Base-by-base conservation (phyloP, 257 asterid genomes). In the Solanum habrochaites region DNA sequence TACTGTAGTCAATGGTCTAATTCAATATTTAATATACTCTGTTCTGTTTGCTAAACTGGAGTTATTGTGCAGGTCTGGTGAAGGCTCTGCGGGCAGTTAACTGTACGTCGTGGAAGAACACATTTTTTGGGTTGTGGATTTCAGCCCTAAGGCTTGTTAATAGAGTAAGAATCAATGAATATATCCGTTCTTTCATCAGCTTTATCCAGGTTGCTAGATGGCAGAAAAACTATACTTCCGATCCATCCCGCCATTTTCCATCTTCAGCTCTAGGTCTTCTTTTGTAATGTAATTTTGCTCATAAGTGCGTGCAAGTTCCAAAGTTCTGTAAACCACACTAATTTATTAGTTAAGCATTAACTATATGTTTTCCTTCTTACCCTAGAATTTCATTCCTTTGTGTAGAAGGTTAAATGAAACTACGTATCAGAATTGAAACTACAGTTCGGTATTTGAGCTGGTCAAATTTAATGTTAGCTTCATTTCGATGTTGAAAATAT, bases 61-160 rank as follows among this genome's bases (percentile, higher is more conserved):
- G 87, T 71, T 60, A 84, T 83, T 52, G 89, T 88, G 77, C 96
- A 97, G 99, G 96, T 91, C 89, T 97, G 89, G 94, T 97, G 90
- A 97, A 94, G 91, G 93, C 98, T 91, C 95, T 97, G 82, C 96
- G 91, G 92, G 96, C 99, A 88, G 87, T 96, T 88, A 94, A 97
- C 90, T 92, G 88, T 89, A 89, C 96, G 80, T 90, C 95, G 20
- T 97, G 99, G 99, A 96, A 93, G 92, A 99, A 95, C 80, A 92
- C 99, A 39, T 97, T 97, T 95, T 98, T 96, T 87, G 99, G 98
- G 77, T 88, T 97, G 90, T 97, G 99, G 99, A 92, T 95, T 89
- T 93, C 98, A 87, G 95, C 94, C 89, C 91, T 97, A 88, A 94
- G 99, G 82, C 98, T 97, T 88, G 98, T 97, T 85, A 97, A 97